Conservation (phyloP, 495 filamentous ascomycete genomes). For the Trichoderma virens region DNA sequence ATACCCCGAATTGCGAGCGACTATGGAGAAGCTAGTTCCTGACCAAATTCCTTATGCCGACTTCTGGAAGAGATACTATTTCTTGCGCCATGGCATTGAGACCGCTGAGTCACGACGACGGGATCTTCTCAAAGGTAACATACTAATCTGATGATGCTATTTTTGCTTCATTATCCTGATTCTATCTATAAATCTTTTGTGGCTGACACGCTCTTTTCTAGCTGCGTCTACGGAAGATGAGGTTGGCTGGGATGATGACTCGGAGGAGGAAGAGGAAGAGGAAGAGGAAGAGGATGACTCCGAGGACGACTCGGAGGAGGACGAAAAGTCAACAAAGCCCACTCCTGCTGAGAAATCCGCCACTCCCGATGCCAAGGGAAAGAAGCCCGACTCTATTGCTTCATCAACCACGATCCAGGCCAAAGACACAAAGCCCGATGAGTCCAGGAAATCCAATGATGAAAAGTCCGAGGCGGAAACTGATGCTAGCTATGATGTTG, state of each 20-base stretch:
- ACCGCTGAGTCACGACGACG: conserved; percentile 86
- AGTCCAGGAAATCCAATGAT: conserved; percentile 75
- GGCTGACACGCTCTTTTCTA: conserved; percentile 20
- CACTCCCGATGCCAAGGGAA: conserved; percentile 15
- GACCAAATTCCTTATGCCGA: conserved; percentile 77
- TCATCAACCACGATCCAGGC: conserved; percentile 47
- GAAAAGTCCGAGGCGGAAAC: conserved; percentile 78
- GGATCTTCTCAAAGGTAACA: conserved; percentile 82
- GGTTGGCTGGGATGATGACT: conserved; percentile 72
- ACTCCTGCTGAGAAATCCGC: conserved; percentile 21
- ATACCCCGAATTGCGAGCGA: conserved; percentile 76
- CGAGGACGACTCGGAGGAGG: conserved; percentile 19
- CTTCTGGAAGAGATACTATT: conserved; percentile 97
- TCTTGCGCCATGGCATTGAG: conserved; percentile 87
- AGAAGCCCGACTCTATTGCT: conserved; percentile 33
- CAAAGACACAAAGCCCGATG: conserved; percentile 45
- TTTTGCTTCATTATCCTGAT: neutral
- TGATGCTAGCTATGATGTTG: conserved; percentile 89
- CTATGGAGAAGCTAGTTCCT: conserved; percentile 95
- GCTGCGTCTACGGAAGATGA: conserved; percentile 64
- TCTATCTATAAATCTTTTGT: conserved; percentile 13
- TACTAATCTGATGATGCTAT: conserved; percentile 14
- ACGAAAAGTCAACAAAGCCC: neutral
- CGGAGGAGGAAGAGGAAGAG: conserved; percentile 53
- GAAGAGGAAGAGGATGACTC: conserved; percentile 53